phyloP scores from a whole-genome alignment of 148 eudicot genomes.

The Arctostaphylos glauca region DNA sequence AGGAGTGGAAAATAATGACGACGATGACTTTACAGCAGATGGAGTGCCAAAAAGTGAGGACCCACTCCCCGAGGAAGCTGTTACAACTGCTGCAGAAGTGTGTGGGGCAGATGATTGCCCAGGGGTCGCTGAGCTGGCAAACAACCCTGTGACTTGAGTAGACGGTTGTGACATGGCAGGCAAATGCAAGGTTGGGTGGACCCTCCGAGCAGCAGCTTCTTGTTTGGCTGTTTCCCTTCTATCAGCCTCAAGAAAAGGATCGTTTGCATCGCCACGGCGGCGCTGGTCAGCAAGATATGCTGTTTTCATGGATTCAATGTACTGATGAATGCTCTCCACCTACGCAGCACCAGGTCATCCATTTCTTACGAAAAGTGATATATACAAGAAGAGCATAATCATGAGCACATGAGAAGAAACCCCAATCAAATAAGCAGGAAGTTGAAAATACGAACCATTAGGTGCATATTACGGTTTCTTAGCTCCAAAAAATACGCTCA shows the following conservation, averaged over 20 bases:
- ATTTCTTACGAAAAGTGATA: background rate
- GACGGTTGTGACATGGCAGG: constrained; percentile 73
- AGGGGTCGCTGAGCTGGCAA: constrained; percentile 60
- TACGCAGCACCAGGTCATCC: constrained; percentile 17
- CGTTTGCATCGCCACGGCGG: constrained; percentile 68
- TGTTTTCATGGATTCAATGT: constrained; percentile 93
- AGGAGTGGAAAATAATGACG: constrained; percentile 67
- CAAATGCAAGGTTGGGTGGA: constrained; percentile 81
- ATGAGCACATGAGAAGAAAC: constrained; percentile 11
- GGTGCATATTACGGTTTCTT: background rate
- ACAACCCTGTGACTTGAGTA: constrained; percentile 65
- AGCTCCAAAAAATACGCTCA: constrained; percentile 1
- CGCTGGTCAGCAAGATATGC: constrained; percentile 94
- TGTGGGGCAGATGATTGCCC: constrained; percentile 45
- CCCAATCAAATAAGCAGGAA: background rate
- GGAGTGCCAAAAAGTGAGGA: constrained; percentile 51
- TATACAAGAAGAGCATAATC: background rate
- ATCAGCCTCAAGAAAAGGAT: constrained; percentile 97
- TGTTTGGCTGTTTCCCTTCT: constrained; percentile 85
- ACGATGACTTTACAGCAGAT: constrained; percentile 47
- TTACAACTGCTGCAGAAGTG: constrained; percentile 38
- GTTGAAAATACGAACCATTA: background rate
- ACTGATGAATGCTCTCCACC: constrained; percentile 99
- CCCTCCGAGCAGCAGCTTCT: constrained; percentile 91
- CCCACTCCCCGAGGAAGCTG: constrained; percentile 52